These are phyloP conservation scores for Cydonia oblonga DNA, from an alignment of 331 rosid genomes.

Conservation along the genomic window DNA sequence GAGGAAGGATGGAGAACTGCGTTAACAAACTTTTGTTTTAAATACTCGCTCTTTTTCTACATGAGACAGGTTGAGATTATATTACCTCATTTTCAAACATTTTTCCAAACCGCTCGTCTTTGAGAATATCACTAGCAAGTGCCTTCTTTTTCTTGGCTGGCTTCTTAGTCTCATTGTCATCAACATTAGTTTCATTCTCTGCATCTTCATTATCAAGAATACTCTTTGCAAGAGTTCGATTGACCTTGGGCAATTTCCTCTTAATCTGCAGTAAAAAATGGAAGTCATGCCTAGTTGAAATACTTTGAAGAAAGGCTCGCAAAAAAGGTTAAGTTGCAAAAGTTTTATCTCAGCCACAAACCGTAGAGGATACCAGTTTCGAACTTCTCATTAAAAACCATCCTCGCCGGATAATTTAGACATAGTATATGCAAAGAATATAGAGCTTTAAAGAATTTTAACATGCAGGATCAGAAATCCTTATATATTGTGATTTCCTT, in stretches of 20 bases:
- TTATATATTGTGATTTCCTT: too few relatives aligned
- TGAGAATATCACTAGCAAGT: conserved; percentile 37
- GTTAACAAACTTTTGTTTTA: background rate
- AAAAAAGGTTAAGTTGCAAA: too few relatives aligned
- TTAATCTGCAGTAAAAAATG: conserved; percentile 40
- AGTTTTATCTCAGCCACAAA: too few relatives aligned
- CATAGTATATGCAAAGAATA: background rate
- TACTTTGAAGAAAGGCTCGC: background rate
- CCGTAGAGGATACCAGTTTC: background rate
- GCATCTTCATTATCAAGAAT: conserved; percentile 51
- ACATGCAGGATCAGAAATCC: too few relatives aligned
- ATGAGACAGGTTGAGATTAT: conserved; percentile 3
- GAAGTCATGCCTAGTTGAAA: background rate
- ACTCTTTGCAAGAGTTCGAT: conserved; percentile 54
- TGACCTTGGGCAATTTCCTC: conserved; percentile 74
- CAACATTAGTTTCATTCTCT: conserved; percentile 36
- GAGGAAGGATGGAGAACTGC: background rate
- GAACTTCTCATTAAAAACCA: background rate
- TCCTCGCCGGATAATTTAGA: background rate
- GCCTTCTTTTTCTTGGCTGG: conserved; percentile 56
- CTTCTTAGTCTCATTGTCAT: conserved; percentile 40
- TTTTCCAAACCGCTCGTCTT: conserved; percentile 59
- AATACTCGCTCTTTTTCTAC: too few relatives aligned
- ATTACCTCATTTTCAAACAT: conserved; percentile 59
- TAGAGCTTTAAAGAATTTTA: too few relatives aligned